Conservation (phyloP, 1,139 yeast genomes). For the Candida dubliniensis region DNA sequence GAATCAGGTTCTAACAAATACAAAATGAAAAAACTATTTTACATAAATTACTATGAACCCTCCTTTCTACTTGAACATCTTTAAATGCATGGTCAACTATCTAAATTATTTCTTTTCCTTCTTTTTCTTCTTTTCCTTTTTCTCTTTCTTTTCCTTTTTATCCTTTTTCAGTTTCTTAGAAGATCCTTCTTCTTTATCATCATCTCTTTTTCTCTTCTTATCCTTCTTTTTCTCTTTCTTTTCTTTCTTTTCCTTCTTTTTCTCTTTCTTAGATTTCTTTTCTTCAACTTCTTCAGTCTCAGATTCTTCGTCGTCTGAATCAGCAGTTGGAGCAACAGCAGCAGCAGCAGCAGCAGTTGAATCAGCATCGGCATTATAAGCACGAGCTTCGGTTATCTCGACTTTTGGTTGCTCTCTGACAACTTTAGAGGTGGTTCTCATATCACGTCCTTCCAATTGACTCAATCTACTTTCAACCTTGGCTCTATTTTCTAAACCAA, state of each 20-base stretch:
- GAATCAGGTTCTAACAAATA: too few species aligned
- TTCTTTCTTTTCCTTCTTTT: slow-evolving; percentile 20
- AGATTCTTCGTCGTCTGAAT: slow-evolving; percentile 50
- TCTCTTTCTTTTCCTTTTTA: slow-evolving; percentile 42
- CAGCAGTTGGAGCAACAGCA: slow-evolving; percentile 46
- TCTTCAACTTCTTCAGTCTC: slow-evolving; percentile 38
- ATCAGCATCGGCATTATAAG: slow-evolving; percentile 94
- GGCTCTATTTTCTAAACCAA: slow-evolving; percentile 88
- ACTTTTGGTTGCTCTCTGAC: slow-evolving; percentile 79
- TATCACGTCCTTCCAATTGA: slow-evolving; percentile 91
- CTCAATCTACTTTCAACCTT: slow-evolving; percentile 95
- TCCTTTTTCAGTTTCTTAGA: slow-evolving; percentile 48
- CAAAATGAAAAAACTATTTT: too few species aligned
- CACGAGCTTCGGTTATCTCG: slow-evolving; percentile 77
- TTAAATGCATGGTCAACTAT: background rate
- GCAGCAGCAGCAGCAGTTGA: slow-evolving; percentile 40
- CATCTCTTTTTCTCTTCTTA: slow-evolving; percentile 37
- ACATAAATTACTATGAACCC: too few species aligned
- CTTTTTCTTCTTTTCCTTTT: slow-evolving; percentile 44
- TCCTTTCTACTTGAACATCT: too few species aligned
- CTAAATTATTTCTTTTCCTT: slow-evolving; percentile 35
- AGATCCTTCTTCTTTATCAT: slow-evolving; percentile 28
- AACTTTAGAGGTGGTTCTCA: slow-evolving; percentile 78
- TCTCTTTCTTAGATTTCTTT: slow-evolving; percentile 28
- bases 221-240: slow-evolving; percentile 47